Evolutionary conservation across 176 grass and related monocot genomes (phyloP).

Genomic region (Raddia distichophylla): DNA sequence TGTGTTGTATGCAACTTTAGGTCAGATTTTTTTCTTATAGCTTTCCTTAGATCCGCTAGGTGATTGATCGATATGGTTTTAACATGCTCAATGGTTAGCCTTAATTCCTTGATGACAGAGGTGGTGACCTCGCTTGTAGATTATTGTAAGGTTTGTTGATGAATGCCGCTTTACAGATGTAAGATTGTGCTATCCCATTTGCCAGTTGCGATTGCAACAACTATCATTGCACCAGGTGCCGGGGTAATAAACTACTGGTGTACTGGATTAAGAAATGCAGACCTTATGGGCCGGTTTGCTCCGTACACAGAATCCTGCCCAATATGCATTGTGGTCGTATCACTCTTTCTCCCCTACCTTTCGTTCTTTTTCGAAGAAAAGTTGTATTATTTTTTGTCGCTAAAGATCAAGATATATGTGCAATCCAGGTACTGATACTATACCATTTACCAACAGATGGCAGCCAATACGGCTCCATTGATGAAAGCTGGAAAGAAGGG

Average conservation of each 20-base stretch:
- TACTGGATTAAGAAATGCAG: neutral
- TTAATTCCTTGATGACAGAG: slow-evolving; percentile 6
- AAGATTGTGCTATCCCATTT: neutral
- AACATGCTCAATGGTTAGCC: slow-evolving; percentile 12
- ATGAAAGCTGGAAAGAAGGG: neutral
- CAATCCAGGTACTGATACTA: neutral
- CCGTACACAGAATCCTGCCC: slow-evolving; percentile 20
- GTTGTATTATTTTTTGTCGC: neutral
- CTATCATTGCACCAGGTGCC: slow-evolving; percentile 39
- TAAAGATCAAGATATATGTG: neutral
- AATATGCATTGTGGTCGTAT: slow-evolving; percentile 12
- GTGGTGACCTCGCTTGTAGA: neutral
- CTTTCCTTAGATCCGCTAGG: neutral
- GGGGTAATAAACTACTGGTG: too few species aligned
- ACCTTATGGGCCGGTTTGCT: slow-evolving; percentile 1
- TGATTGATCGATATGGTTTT: neutral
- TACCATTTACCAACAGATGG: neutral
- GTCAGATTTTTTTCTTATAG: slow-evolving; percentile 16
- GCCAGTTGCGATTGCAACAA: neutral
- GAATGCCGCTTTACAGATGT: slow-evolving; percentile 26
- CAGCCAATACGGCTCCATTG: neutral
- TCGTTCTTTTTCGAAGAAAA: neutral
- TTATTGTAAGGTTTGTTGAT: neutral
- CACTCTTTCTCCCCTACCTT: neutral
- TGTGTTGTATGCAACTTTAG: slow-evolving; percentile 31